Conservation (phyloP, 2,329 filamentous ascomycete genomes). For the Colletotrichum spaethianum region DNA sequence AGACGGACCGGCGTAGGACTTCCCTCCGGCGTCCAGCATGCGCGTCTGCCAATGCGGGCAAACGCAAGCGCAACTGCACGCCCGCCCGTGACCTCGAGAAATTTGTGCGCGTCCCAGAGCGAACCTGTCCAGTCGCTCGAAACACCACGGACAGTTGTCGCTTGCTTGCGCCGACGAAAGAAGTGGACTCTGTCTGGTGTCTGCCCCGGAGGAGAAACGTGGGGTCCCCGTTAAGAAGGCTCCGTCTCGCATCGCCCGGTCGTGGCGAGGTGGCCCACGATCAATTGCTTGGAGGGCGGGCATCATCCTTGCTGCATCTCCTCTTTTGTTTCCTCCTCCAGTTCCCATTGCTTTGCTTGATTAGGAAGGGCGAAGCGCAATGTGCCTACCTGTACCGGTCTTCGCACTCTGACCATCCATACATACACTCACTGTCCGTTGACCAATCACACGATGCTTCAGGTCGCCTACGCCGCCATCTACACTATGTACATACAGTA, state of each 20-base stretch:
- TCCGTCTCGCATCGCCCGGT: neutral
- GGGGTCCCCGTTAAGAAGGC: conserved; percentile 30
- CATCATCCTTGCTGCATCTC: no score
- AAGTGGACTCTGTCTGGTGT: neutral
- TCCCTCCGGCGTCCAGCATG: neutral
- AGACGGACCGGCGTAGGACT: neutral
- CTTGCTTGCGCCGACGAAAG: neutral
- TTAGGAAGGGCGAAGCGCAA: conserved; percentile 22
- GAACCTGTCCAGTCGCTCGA: neutral
- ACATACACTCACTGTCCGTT: conserved; percentile 8
- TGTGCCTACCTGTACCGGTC: conserved; percentile 11
- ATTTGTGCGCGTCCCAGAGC: neutral
- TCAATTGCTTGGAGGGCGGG: neutral
- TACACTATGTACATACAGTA: no score
- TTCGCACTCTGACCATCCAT: neutral
- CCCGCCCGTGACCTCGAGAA: neutral
- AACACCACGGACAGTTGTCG: neutral
- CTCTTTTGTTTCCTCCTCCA: neutral
- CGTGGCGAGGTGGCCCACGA: neutral
- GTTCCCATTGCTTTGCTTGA: neutral
- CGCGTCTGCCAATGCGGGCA: conserved; percentile 9
- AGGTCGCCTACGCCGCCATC: no score
- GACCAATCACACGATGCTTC: no score
- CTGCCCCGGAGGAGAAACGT: conserved; percentile 15
- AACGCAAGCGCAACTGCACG: conserved; percentile 20